These are phyloP conservation scores for Pseudognaphalium luteoalbum DNA, from an alignment of 129 eudicot species.

Conservation along the genomic window DNA sequence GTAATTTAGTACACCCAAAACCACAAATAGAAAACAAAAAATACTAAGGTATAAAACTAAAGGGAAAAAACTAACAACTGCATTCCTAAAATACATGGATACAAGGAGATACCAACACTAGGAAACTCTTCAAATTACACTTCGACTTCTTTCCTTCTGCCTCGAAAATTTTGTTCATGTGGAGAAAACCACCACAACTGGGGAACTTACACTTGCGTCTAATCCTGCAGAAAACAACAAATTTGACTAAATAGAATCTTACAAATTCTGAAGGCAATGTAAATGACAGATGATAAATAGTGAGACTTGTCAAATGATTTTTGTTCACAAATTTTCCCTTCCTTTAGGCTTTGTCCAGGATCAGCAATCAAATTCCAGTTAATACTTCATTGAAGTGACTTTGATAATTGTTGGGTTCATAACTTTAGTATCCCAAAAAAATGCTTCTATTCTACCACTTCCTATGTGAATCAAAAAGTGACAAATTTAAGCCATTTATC, in stretches of 20 bases:
- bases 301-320: neutral
- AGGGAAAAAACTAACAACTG: conserved; percentile 1
- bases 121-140: neutral
- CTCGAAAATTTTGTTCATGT: neutral
- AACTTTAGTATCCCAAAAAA: too few relatives aligned
- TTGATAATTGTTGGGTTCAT: too few relatives aligned
- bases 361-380: neutral
- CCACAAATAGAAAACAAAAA: neutral
- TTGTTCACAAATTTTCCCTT: neutral
- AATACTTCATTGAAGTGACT: too few relatives aligned
- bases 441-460: too few relatives aligned
- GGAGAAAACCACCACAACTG: neutral
- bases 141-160: conserved; percentile 16
- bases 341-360: neutral
- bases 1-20: neutral
- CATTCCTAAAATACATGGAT: conserved; percentile 23
- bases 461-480: too few relatives aligned
- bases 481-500: too few relatives aligned
- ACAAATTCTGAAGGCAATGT: neutral
- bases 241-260: conserved; percentile 6
- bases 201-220: neutral
- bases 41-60: neutral
- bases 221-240: conserved; percentile 18
- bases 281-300: neutral
- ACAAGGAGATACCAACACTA: conserved; percentile 23